Conservation (phyloP, 2,329 filamentous ascomycete species). For the Neocucurbitaria cava region DNA sequence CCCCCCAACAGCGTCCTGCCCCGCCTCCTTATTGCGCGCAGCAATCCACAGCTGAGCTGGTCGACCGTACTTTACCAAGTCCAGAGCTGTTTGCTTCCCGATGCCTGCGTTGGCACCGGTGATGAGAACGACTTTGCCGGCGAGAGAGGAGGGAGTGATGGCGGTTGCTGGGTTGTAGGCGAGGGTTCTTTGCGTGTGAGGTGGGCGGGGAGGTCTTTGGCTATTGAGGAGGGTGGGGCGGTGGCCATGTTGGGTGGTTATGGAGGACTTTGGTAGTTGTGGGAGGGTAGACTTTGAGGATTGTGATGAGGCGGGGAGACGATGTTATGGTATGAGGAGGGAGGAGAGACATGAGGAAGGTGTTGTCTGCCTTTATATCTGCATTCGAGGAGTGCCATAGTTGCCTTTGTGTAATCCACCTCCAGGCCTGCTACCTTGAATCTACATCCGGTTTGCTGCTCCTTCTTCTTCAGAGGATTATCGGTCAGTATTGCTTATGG, state of each 20-base stretch:
- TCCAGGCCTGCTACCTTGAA: no score
- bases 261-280: not conserved
- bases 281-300: not conserved
- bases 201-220: not conserved
- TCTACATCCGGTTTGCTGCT: no score
- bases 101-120: slow-evolving; percentile 46
- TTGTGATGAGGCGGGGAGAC: not conserved
- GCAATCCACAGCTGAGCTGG: slow-evolving; percentile 50
- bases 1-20: slow-evolving; percentile 7
- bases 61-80: slow-evolving; percentile 50
- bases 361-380: not conserved
- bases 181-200: not conserved
- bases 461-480: no score
- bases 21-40: slow-evolving; percentile 33
- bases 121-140: not conserved
- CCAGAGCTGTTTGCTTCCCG: slow-evolving; percentile 49
- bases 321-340: not conserved
- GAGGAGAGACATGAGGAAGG: not conserved
- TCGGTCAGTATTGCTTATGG: no score
- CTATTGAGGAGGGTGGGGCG: not conserved
- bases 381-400: no score
- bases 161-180: not conserved
- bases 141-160: not conserved
- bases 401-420: no score
- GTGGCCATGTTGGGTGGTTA: not conserved